Conservation (phyloP, 495 filamentous ascomycete genomes). For the Polyplosphaeria fusca region DNA sequence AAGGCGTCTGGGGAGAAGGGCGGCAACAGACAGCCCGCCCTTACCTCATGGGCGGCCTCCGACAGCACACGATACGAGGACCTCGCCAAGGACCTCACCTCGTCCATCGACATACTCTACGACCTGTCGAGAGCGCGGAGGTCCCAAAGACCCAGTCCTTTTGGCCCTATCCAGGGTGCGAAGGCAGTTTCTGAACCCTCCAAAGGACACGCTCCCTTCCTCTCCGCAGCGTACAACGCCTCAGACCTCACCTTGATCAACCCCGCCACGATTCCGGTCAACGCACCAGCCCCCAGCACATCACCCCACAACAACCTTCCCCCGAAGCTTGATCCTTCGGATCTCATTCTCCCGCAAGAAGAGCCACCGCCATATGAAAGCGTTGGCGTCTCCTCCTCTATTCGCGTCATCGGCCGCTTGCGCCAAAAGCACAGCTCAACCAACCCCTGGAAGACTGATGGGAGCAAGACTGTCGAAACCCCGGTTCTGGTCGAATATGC, state of each 20-base stretch:
- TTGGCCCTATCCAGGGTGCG: constrained; percentile 45
- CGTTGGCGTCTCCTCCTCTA: constrained; percentile 34
- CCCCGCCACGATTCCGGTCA: constrained; percentile 17
- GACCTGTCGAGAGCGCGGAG: constrained; percentile 74
- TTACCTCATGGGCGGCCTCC: constrained; percentile 49
- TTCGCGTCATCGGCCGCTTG: constrained; percentile 36
- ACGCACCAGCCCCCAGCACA: background rate
- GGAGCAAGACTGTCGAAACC: constrained; percentile 34
- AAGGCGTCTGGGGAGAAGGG: constrained; percentile 36
- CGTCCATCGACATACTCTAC: constrained; percentile 85
- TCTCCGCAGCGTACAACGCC: constrained; percentile 28
- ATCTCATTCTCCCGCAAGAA: constrained; percentile 40
- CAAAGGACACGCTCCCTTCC: constrained; percentile 26
- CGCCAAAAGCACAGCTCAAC: constrained; percentile 38
- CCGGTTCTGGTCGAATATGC: constrained; percentile 69
- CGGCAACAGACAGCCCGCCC: constrained; percentile 26
- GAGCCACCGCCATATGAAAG: constrained; percentile 43
- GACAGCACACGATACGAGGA: constrained; percentile 63
- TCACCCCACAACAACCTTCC: constrained; percentile 20
- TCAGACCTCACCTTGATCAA: constrained; percentile 35
- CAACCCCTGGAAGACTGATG: constrained; percentile 43
- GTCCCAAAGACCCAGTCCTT: constrained; percentile 19
- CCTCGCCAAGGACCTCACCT: constrained; percentile 72
- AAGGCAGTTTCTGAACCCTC: constrained; percentile 44
- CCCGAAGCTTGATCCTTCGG: constrained; percentile 36